Base-by-base conservation (phyloP, 2,329 filamentous ascomycete species). In the Botrytis porri region DNA sequence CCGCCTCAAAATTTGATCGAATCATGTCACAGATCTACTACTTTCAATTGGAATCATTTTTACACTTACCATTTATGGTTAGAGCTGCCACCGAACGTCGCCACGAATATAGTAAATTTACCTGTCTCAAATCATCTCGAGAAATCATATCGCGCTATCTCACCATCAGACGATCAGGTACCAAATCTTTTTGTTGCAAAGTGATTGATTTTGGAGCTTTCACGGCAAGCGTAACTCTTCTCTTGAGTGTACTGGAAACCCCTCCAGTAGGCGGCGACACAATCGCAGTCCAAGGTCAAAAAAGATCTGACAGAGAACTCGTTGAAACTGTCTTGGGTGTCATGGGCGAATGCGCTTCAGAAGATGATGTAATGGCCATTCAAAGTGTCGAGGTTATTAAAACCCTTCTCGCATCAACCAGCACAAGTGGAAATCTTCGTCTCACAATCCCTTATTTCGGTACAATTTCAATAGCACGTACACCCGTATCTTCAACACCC, bases 21-120 rank as follows among this genome's bases (percentile, higher is more conserved):
- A 59, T 79, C 1, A 77, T 80, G 75, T 73, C 70, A 22, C 78
- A 80, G 62, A 77, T 80, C 7, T 81, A 78, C 75, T 79, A 77
- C 60, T 80, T 75, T 66, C 78, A 81, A 62, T 61, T 80, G 12
- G 73, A 79, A 69, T 73, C 74, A 10, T 73, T 80, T 4, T 57
- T 80, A 2, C 79, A 81, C 70, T 69, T 81, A 22, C 79, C 79
- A 39, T 81, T 79, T 69, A 81, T 81, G 79, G 74, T 81, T n/a
- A 76, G 77, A 57, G 78, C 79, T 8, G 74, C 77, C 14, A 80
- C 75, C 2, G 79, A 81, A 67, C 75, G 78, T 25, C 77, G 78
- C 2, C 80, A 77, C 69, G 79, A 81, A 29, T 81, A 80, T 71
- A 80, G 76, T 70, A 80, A 78, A 74, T 78, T 81, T 51, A 76